A percentile compares a stretch with the other conserved stretches of the same genome.
These are phyloP conservation scores for Eleusine coracana DNA, from an alignment of 176 grass and related monocot genomes.

Conservation along the genomic window DNA sequence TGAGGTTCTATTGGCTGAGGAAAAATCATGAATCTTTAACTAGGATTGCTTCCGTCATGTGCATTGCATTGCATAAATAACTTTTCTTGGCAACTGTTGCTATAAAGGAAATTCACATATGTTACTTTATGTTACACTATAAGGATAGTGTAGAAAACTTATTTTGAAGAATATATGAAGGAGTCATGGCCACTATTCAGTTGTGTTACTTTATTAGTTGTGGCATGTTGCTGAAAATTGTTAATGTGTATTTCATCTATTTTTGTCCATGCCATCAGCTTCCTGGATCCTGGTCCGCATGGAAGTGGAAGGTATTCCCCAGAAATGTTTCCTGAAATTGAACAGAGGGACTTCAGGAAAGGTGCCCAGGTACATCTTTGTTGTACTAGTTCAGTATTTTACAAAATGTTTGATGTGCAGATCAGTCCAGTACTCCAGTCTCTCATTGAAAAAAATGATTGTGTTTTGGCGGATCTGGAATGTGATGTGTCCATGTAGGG, in stretches of 20 bases:
- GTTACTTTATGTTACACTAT: too few species aligned
- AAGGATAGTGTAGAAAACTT: conserved; percentile 34
- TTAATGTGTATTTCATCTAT: background rate
- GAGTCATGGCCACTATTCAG: background rate
- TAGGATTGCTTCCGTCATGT: background rate
- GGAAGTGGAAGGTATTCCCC: conserved; percentile 90
- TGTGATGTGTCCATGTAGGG: background rate
- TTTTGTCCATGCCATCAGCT: conserved; percentile 58
- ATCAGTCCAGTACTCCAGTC: background rate
- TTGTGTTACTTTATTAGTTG: background rate
- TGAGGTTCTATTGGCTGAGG: conserved; percentile 21
- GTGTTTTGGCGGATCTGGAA: background rate
- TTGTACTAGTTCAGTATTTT: conserved; percentile 28
- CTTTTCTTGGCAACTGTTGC: conserved; percentile 25
- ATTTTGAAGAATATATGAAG: conserved; percentile 10
- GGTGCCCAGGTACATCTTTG: conserved; percentile 73
- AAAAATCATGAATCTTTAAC: conserved; percentile 11
- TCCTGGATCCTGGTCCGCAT: conserved; percentile 94
- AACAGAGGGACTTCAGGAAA: conserved; percentile 91
- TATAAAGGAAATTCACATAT: conserved; percentile 22
- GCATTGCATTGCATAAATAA: conserved; percentile 6
- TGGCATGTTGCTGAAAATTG: conserved; percentile 10
- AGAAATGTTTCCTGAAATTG: conserved; percentile 84
- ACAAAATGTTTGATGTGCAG: background rate
- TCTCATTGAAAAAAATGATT: background rate